Base-by-base conservation (phyloP, 768 basidiomycete species). In the Butyriboletus loyo region DNA sequence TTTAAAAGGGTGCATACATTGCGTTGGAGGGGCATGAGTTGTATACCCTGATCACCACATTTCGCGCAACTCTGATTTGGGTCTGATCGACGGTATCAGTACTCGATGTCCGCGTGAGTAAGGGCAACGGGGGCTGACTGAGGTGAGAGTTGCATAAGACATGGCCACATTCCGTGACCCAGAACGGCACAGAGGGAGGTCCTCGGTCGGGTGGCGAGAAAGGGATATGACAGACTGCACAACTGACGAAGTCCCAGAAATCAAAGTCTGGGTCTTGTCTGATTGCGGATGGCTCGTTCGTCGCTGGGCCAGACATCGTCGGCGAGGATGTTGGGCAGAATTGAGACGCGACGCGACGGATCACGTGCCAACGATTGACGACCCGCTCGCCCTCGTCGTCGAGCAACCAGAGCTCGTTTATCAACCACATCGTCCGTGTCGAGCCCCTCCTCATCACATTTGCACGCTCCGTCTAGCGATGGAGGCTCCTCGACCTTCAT, bases 81-180 rank as follows among this genome's bases (percentile, higher is more conserved):
- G 67, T 80, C 90, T 92, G 48, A 34, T 49, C 43, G 27, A 8
- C 4, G 30, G 15, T n/a, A 48, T 49, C 34, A 45, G 48, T 22
- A 24, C 13, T 50, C 15, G n/a, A 13, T 28, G 27, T 9, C 3
- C 31, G 9, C 2, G 15, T 1, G 17, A 21, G 27, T 21, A 50
- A 46, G 30, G 25, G 21, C 22, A 1, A 4, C 1, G n/a, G 21
- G 22, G 40, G 60, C 77, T 66, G 64, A 92, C 91, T 88, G 65
- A 93, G 82, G 70, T 93, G 91, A 35, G 80, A 77, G 63, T 93
- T 92, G 76, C 91, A 93, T 25, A 92, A 59, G 51, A 92, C 79
- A 75, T 93, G 91, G 0, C 89, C 89, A 60, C 91, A 93, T 66
- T 92, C 89, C 2, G 91, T 91, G 54, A 92, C 75, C 91, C 91